phyloP scores from a whole-genome alignment of 345 rosid genomes.

The Erodium maritimum region DNA sequence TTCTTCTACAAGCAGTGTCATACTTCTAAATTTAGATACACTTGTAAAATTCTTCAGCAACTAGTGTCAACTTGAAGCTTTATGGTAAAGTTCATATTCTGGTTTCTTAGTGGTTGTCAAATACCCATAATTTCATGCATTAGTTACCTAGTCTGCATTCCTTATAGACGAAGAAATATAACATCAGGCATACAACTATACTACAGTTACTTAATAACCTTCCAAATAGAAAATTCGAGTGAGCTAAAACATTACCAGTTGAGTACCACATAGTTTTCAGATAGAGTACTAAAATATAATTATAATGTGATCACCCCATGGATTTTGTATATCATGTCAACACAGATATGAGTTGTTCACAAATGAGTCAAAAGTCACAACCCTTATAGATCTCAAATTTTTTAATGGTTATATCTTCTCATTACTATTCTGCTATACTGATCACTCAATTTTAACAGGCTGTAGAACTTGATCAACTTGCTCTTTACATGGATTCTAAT shows the following conservation, averaged over 20 bases:
- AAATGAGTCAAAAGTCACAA: neutral
- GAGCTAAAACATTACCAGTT: neutral
- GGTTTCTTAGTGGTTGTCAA: neutral
- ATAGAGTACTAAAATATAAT: neutral
- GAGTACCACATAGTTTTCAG: neutral
- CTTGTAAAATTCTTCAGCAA: too few species aligned
- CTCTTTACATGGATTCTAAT: slow-evolving; percentile 88
- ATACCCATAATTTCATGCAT: neutral
- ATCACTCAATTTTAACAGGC: slow-evolving; percentile 28
- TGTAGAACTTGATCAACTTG: slow-evolving; percentile 84
- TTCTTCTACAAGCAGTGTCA: too few species aligned
- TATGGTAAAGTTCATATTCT: neutral
- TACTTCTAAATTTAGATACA: too few species aligned
- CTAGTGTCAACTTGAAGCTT: neutral
- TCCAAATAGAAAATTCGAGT: neutral
- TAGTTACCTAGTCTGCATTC: neutral
- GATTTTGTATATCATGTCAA: neutral
- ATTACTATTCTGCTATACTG: slow-evolving; percentile 3
- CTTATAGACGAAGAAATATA: neutral
- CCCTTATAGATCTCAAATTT: neutral
- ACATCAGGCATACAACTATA: neutral
- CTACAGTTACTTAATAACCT: neutral
- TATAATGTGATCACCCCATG: neutral
- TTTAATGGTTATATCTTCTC: neutral
- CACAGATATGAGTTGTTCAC: neutral